Evolutionary conservation across 306 rosid species (phyloP).

Genomic region (Lathyrus aphaca): DNA sequence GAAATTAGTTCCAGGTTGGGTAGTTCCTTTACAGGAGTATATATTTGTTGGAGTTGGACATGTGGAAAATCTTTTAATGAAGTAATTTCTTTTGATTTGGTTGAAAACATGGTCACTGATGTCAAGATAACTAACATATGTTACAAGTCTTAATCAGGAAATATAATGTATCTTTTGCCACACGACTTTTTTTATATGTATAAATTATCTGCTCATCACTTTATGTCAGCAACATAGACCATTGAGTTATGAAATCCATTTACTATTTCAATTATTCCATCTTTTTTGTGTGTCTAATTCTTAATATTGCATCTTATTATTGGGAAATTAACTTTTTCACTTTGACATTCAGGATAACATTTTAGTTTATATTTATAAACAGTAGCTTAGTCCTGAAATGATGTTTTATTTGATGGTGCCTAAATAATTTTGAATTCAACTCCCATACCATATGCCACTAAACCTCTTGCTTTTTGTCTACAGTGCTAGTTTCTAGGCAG

Average conservation of each 20-base stretch:
- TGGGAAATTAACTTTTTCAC: too few species aligned
- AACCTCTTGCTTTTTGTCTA: slow-evolving; percentile 31
- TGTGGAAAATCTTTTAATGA: slow-evolving; percentile 7
- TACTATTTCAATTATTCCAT: background rate
- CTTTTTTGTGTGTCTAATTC: slow-evolving; percentile 1
- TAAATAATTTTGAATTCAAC: slow-evolving; percentile 16
- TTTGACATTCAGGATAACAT: background rate
- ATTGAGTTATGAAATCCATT: background rate
- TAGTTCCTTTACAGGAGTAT: background rate
- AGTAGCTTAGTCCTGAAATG: background rate
- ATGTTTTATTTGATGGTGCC: background rate
- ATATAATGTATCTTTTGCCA: background rate
- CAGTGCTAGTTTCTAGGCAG: slow-evolving; percentile 96
- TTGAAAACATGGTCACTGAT: slow-evolving; percentile 3
- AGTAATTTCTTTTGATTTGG: slow-evolving; percentile 17
- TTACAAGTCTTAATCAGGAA: background rate
- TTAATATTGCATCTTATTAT: background rate
- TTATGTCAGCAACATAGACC: background rate
- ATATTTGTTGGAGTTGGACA: slow-evolving; percentile 12
- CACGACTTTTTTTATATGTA: background rate
- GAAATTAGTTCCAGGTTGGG: background rate
- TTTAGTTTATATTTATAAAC: background rate
- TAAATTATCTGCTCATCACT: background rate
- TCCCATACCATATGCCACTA: background rate
- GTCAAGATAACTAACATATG: slow-evolving; percentile 10